These are phyloP conservation scores for Epichloe festucae DNA, from an alignment of 2,329 filamentous ascomycete genomes.

Conservation along the genomic window DNA sequence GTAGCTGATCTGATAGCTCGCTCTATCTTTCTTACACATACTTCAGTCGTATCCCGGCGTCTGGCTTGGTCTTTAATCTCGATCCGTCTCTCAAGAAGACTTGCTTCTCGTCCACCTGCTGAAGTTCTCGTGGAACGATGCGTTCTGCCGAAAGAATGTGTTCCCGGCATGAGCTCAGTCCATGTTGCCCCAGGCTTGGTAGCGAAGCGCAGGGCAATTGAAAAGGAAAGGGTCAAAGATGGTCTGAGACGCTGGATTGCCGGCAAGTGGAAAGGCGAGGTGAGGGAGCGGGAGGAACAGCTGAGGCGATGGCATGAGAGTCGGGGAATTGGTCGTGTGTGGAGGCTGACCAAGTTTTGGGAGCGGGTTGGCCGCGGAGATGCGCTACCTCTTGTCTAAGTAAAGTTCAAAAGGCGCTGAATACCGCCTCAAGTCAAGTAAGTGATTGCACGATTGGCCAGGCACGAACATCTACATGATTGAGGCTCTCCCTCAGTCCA, in stretches of 20 bases:
- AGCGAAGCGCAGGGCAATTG: constrained; percentile 48
- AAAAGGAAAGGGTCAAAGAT: constrained; percentile 56
- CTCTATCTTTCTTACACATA: constrained; percentile 54
- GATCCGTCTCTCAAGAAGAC: constrained; percentile 50
- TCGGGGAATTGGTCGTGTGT: constrained; percentile 42
- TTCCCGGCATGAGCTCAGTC: constrained; percentile 29
- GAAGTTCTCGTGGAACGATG: constrained; percentile 48
- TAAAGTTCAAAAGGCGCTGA: too few relatives aligned
- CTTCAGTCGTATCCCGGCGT: constrained; percentile 49
- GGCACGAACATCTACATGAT: too few relatives aligned
- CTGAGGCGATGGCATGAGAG: constrained; percentile 35
- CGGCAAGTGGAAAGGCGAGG: constrained; percentile 40
- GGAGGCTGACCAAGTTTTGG: constrained; percentile 53
- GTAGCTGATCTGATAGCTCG: constrained; percentile 48
- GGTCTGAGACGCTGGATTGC: constrained; percentile 52
- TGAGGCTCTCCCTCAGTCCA: too few relatives aligned
- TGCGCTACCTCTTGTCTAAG: not conserved
- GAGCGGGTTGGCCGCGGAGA: constrained; percentile 41
- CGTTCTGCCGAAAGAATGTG: constrained; percentile 53
- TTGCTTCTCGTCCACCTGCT: constrained; percentile 46
- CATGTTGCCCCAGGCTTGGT: constrained; percentile 47
- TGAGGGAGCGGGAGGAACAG: constrained; percentile 34
- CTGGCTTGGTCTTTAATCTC: constrained; percentile 51
- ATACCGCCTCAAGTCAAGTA: too few relatives aligned
- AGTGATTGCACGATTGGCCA: too few relatives aligned